A percentile compares a stretch with the other conserved stretches of the same genome.
phyloP scores from a whole-genome alignment of 78 protist genomes.

The Speleostelium caveatum region DNA sequence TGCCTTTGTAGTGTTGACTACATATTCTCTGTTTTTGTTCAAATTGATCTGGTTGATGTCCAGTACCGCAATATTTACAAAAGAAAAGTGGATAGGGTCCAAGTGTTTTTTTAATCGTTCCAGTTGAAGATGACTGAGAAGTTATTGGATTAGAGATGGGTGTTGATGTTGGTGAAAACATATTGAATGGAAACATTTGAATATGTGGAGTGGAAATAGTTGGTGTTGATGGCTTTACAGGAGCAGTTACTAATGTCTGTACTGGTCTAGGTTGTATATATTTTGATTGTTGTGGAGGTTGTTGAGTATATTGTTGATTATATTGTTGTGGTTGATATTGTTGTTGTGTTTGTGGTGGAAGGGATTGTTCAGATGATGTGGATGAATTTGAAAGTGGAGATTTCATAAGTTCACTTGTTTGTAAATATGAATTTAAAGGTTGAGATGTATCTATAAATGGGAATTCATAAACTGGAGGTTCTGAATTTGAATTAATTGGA shows the following conservation, averaged over 20 bases:
- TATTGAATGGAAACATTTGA: not conserved
- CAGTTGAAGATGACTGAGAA: not conserved
- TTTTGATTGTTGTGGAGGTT: not conserved
- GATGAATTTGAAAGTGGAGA: not conserved
- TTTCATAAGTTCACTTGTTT: not conserved
- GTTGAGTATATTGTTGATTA: not conserved
- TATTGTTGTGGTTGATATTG: constrained; percentile 4
- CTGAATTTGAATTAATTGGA: not conserved
- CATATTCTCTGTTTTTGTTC: constrained; percentile 49
- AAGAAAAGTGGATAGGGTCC: constrained; percentile 41
- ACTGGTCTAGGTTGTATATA: not conserved
- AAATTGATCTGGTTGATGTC: constrained; percentile 56
- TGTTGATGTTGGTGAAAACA: not conserved
- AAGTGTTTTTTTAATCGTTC: constrained; percentile 33
- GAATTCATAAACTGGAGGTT: constrained; percentile 9
- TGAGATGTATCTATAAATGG: constrained; percentile 32
- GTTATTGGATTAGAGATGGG: not conserved
- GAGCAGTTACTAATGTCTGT: not conserved
- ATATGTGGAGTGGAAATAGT: not conserved
- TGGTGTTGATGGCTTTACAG: not conserved
- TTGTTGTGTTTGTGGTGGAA: not conserved
- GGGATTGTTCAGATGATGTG: not conserved
- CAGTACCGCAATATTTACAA: constrained; percentile 71
- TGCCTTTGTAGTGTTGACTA: not conserved
- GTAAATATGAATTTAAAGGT: not conserved